A percentile compares a stretch with the other conserved stretches of the same genome.
These are phyloP conservation scores for Pseudogymnoascus sp. DNA, from an alignment of 2,329 filamentous ascomycete species.

Conservation along the genomic window DNA sequence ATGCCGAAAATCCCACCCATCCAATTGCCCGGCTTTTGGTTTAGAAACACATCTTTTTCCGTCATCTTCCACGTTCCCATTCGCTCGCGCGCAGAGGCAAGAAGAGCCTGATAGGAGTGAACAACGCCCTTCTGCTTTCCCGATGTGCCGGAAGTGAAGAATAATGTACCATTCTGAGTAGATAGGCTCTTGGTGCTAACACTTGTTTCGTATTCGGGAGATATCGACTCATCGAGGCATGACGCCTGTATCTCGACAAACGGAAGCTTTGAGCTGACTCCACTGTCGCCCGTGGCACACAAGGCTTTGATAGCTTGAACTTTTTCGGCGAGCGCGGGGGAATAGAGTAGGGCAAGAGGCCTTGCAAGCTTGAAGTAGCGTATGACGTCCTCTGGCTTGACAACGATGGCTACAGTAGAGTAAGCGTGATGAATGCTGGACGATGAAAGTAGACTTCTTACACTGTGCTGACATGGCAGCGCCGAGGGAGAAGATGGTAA, in stretches of 20 bases:
- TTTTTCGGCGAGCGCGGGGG: slow-evolving; percentile 16
- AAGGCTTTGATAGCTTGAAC: slow-evolving; percentile 13
- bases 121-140: slow-evolving; percentile 19
- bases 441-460: slow-evolving; percentile 9
- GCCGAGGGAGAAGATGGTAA: slow-evolving; percentile 20
- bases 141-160: slow-evolving; percentile 20
- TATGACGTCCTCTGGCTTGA: slow-evolving; percentile 18
- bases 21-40: slow-evolving; percentile 19
- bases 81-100: slow-evolving; percentile 19
- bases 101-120: slow-evolving; percentile 18
- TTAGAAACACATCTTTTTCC: slow-evolving; percentile 16
- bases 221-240: slow-evolving; percentile 11
- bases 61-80: slow-evolving; percentile 20
- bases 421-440: slow-evolving; percentile 10
- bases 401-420: slow-evolving; percentile 16
- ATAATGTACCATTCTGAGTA: slow-evolving; percentile 16
- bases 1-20: slow-evolving; percentile 20
- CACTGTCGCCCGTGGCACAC: slow-evolving; percentile 10
- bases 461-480: slow-evolving; percentile 18
- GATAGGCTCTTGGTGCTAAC: neutral
- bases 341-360: slow-evolving; percentile 18
- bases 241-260: slow-evolving; percentile 15
- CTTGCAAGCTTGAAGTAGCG: slow-evolving; percentile 17
- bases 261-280: slow-evolving; percentile 10
- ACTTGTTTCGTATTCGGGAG: slow-evolving; percentile 11